Evolutionary conservation across 371 early-diverging fungal species (phyloP).

Genomic region (Mucor irregularis): DNA sequence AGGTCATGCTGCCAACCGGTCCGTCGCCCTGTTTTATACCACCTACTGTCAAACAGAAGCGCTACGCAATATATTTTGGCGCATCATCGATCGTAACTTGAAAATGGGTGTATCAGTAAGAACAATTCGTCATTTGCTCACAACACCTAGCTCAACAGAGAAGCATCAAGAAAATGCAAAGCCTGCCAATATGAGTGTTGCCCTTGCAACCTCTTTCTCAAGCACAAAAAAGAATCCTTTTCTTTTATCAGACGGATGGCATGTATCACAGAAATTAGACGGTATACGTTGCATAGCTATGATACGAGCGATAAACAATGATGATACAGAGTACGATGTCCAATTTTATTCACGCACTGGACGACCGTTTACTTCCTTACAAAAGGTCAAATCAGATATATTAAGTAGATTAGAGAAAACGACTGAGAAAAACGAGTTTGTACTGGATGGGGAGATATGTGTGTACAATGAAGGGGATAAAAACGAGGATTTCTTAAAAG

Average conservation of each 20-base stretch:
- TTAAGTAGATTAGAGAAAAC: conserved; percentile 13
- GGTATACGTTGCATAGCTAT: conserved; percentile 58
- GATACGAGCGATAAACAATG: conserved; percentile 15
- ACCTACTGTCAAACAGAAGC: conserved; percentile 23
- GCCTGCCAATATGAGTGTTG: conserved; percentile 27
- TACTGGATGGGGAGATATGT: conserved; percentile 64
- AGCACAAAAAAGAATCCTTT: background rate
- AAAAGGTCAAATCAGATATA: conserved; percentile 36
- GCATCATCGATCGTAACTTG: conserved; percentile 55
- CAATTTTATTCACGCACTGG: conserved; percentile 55
- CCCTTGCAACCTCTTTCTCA: conserved; percentile 34
- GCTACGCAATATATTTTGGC: conserved; percentile 44
- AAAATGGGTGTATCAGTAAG: conserved; percentile 51
- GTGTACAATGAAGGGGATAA: conserved; percentile 25
- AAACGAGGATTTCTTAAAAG: conserved; percentile 32
- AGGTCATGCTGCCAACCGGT: conserved; percentile 45
- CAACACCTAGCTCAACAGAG: background rate
- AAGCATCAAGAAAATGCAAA: too few relatives aligned
- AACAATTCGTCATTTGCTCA: conserved; percentile 34
- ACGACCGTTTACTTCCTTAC: conserved; percentile 34
- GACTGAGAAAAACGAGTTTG: conserved; percentile 11
- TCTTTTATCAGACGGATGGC: conserved; percentile 35
- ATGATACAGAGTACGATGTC: conserved; percentile 9
- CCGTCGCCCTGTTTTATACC: conserved; percentile 38
- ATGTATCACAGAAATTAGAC: conserved; percentile 60